These are phyloP conservation scores for Pinus albicaulis DNA, from an alignment of 75 land plant species.

Conservation along the genomic window DNA sequence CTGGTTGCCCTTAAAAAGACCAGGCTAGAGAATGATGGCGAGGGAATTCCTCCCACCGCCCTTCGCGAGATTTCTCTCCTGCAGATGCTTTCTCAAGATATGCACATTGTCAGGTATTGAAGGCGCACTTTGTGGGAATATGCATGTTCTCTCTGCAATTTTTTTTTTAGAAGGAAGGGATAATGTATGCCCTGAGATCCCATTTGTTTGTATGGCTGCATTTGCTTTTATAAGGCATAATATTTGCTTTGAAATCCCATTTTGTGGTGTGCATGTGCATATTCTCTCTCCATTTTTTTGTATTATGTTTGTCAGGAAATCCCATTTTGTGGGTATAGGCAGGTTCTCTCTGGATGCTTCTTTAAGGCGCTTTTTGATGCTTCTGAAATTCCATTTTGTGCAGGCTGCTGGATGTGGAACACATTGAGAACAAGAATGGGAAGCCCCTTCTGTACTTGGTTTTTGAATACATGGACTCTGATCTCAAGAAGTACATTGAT, in stretches of 20 bases:
- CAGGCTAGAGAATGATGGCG: conserved; percentile 79
- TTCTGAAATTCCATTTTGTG: neutral
- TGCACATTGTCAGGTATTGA: conserved; percentile 58
- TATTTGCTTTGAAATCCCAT: neutral
- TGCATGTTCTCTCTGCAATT: neutral
- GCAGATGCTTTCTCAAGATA: conserved; percentile 81
- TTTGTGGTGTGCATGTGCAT: too few relatives aligned
- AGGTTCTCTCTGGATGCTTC: neutral
- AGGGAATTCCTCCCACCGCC: conserved; percentile 92
- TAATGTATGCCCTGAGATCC: neutral
- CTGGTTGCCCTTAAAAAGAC: conserved; percentile 88
- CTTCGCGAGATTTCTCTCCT: conserved; percentile 92
- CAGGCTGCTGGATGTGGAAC: conserved; percentile 55
- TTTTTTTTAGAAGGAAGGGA: neutral
- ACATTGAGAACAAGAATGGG: conserved; percentile 38
- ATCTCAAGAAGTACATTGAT: conserved; percentile 49
- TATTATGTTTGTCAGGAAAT: too few relatives aligned
- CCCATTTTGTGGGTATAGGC: neutral
- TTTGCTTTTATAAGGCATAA: neutral
- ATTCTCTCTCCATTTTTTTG: too few relatives aligned
- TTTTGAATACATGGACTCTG: conserved; percentile 65
- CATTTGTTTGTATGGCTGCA: neutral
- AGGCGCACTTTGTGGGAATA: neutral
- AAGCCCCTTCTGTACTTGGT: conserved; percentile 40
- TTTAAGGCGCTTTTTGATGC: neutral